A percentile compares a stretch with the other conserved stretches of the same genome.
Evolutionary conservation across 768 basidiomycete species (phyloP).

Genomic region (Pulveroboletus sp.): DNA sequence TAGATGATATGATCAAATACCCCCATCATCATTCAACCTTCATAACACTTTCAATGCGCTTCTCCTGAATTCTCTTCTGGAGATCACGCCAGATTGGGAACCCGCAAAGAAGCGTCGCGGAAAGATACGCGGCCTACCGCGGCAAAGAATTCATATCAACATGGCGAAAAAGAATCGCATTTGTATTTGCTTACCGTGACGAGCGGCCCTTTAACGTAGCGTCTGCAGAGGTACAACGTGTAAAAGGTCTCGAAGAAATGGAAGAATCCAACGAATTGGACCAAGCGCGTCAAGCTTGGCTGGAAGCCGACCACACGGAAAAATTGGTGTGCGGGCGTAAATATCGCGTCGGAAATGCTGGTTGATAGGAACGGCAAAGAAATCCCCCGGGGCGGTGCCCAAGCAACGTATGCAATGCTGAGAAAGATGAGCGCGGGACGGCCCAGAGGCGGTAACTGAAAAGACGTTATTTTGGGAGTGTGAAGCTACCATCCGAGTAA

Average conservation of each 20-base stretch:
- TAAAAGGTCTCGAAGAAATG: slow-evolving; percentile 30
- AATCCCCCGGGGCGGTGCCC: slow-evolving; percentile 19
- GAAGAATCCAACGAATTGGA: slow-evolving; percentile 1
- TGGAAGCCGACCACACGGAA: slow-evolving; percentile 14
- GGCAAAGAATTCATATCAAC: not conserved
- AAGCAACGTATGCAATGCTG: slow-evolving; percentile 17
- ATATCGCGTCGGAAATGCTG: slow-evolving; percentile 8
- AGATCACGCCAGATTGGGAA: slow-evolving; percentile 54
- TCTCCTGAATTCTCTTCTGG: slow-evolving; percentile 56
- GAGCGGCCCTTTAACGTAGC: slow-evolving; percentile 21
- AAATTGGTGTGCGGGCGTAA: slow-evolving; percentile 20
- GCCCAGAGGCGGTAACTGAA: slow-evolving; percentile 47
- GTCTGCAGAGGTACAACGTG: slow-evolving; percentile 28
- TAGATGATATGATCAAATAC: not conserved
- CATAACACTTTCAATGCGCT: slow-evolving; percentile 78
- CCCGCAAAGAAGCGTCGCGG: slow-evolving; percentile 51
- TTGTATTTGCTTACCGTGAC: slow-evolving; percentile 14
- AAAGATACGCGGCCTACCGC: slow-evolving; percentile 51
- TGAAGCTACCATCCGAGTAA: slow-evolving; percentile 44
- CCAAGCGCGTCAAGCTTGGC: slow-evolving; percentile 8
- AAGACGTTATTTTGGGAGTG: slow-evolving; percentile 58
- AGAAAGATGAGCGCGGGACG: slow-evolving; percentile 27
- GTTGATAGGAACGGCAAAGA: slow-evolving; percentile 16
- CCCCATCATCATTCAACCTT: slow-evolving; percentile 50
- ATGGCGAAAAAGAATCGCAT: not conserved